Base-by-base conservation (phyloP, 2,329 filamentous ascomycete species). In the Colletotrichum sp. region DNA sequence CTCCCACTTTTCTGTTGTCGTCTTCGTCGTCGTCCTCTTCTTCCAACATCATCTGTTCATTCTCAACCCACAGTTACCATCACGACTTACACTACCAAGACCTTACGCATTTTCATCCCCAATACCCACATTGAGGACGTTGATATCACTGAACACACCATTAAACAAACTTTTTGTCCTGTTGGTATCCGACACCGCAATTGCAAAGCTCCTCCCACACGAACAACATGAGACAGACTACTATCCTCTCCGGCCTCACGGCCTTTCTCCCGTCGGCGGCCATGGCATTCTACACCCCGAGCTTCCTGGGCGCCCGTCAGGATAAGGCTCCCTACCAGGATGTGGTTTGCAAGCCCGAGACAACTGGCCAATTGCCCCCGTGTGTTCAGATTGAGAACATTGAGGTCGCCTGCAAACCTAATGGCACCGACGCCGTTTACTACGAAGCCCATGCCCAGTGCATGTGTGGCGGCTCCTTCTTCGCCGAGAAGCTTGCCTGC, bases 401-500 rank as follows among this genome's bases (percentile, higher is more conserved):
- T 65, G 80, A 82, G 72, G 63, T 72, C 1, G 71, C 76, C n/a
- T 84, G 82, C 76, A 66, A 69, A 36, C 78, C 80, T 71, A 81
- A 81, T 62, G 79, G 80, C 59, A 80, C 78, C 4, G 63, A 76
- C 6, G 43, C 78, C 8, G 66, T 77, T 24, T 69, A 80, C 70
- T 73, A 72, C 66, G 73, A 77, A 55, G 79, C 76, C 27, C 72
- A 74, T 21, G 72, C 72, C 15, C 72, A 74, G 59, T 74, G 72
- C 65, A 74, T 74, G 57, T 88, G 86, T 79, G 78, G 78, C 12
- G 83, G 85, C 47, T 82, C 80, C 70, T 86, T 82, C 80, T 87
- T 87, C 78, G 47, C 74, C 33, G 83, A 86, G 72, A 87, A 85
- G 84, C 68, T 79, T 12, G 83, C 80, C 65, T 87, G 85, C 77